These are phyloP conservation scores for Xylaria intraflava DNA, from an alignment of 495 filamentous ascomycete genomes.

Conservation along the genomic window DNA sequence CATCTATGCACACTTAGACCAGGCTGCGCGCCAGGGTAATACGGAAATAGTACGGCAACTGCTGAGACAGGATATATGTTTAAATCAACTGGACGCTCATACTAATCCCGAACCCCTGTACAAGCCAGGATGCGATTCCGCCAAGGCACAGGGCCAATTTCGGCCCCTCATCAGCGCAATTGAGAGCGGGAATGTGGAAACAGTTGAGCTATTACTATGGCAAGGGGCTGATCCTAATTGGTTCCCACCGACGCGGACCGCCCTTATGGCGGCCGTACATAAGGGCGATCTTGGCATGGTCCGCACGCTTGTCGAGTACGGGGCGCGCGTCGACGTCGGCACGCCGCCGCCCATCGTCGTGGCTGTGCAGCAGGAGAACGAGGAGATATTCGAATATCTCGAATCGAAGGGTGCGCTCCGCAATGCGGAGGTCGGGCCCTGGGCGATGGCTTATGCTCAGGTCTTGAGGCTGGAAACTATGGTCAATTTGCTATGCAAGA, in stretches of 20 bases:
- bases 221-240: constrained; percentile 16
- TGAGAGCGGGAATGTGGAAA: constrained; percentile 11
- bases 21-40: constrained; percentile 7
- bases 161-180: constrained; percentile 13
- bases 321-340: constrained; percentile 23
- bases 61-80: constrained; percentile 4
- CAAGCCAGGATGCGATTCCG: constrained; percentile 5
- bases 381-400: constrained; percentile 9
- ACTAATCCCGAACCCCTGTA: constrained; percentile 3
- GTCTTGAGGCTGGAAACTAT: constrained; percentile 14
- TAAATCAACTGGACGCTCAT: constrained; percentile 5
- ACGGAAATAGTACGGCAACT: constrained; percentile 11
- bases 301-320: constrained; percentile 23
- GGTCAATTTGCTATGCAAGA: constrained; percentile 3
- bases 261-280: constrained; percentile 30
- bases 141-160: constrained; percentile 1
- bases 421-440: constrained; percentile 8
- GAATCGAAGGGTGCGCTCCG: constrained; percentile 2
- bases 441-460: constrained; percentile 16
- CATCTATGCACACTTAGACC: constrained; percentile 8
- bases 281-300: constrained; percentile 25
- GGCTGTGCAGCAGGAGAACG: constrained; percentile 9
- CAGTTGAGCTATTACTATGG: constrained; percentile 8
- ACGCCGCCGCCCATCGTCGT: constrained; percentile 11
- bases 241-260: constrained; percentile 19